A percentile compares a stretch with the other conserved stretches of the same genome.
Evolutionary conservation across 768 basidiomycete species (phyloP).

Genomic region (Macrolepiota dolichaula): DNA sequence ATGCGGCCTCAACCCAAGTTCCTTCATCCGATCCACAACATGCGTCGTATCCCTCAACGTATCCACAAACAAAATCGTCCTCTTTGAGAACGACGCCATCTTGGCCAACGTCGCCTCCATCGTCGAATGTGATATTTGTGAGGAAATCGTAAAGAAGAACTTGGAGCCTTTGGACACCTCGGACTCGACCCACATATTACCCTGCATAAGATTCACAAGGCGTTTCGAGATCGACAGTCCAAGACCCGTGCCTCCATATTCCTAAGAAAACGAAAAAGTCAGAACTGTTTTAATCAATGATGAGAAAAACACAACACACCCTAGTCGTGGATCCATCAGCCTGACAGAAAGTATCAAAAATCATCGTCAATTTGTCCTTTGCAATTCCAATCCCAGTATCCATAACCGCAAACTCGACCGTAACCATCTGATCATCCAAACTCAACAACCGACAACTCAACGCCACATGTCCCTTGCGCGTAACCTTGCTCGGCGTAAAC

Average conservation of each 20-base stretch:
- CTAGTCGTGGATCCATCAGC: slow-evolving; percentile 98
- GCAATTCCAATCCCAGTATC: slow-evolving; percentile 99
- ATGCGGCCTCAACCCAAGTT: slow-evolving; percentile 75
- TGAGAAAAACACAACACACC: slow-evolving; percentile 34
- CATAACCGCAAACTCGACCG: slow-evolving; percentile 94
- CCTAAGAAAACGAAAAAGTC: slow-evolving; percentile 36
- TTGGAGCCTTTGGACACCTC: slow-evolving; percentile 90
- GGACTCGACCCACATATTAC: slow-evolving; percentile 98
- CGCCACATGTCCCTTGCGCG: slow-evolving; percentile 84
- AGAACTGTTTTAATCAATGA: too few species aligned
- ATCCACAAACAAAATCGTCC: slow-evolving; percentile 91
- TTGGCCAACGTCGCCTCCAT: slow-evolving; percentile 72
- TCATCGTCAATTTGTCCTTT: slow-evolving; percentile 95
- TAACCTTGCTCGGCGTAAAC: slow-evolving; percentile 84
- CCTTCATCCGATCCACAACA: slow-evolving; percentile 72
- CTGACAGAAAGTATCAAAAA: slow-evolving; percentile 99
- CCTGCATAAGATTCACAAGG: slow-evolving; percentile 95
- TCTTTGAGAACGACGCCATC: slow-evolving; percentile 83
- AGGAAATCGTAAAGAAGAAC: slow-evolving; percentile 96
- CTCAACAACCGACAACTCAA: slow-evolving; percentile 80
- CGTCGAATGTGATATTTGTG: slow-evolving; percentile 72
- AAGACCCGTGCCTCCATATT: slow-evolving; percentile 96
- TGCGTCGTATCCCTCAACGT: slow-evolving; percentile 73
- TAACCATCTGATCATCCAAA: slow-evolving; percentile 79
- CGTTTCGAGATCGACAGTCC: slow-evolving; percentile 97